Percentiles rank a stretch among this genome's conserved stretches.
These are phyloP conservation scores for Tetrahymena thermophila DNA, from an alignment of 73 alveolate species.

Conservation along the genomic window DNA sequence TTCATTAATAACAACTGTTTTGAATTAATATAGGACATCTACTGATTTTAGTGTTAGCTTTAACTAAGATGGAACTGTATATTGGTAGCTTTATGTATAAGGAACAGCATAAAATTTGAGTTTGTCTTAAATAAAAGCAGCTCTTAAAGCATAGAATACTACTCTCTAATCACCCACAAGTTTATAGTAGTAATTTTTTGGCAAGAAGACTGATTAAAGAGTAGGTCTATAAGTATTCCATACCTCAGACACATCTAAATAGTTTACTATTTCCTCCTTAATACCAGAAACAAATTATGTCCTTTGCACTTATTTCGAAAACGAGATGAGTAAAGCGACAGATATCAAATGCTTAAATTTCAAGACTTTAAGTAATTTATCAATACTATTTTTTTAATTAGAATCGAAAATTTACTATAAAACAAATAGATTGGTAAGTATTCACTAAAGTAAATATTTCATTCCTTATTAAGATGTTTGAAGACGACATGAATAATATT, in stretches of 20 bases:
- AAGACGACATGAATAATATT: background rate
- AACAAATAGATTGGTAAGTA: background rate
- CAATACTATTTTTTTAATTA: background rate
- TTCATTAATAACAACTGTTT: background rate
- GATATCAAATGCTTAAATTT: background rate
- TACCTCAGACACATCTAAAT: background rate
- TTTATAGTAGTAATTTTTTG: background rate
- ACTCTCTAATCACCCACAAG: background rate
- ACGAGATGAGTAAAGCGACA: background rate
- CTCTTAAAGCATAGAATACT: background rate
- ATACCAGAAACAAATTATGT: background rate
- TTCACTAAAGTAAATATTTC: background rate
- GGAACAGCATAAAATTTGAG: background rate
- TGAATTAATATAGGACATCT: background rate
- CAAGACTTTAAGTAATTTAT: background rate
- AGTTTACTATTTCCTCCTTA: background rate
- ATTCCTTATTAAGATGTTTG: background rate
- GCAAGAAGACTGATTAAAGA: background rate
- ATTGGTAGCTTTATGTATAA: background rate
- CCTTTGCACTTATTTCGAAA: background rate
- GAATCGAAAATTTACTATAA: background rate
- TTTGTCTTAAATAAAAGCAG: background rate
- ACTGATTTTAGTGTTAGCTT: background rate
- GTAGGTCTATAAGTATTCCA: background rate
- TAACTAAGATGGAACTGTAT: background rate